phyloP scores from a whole-genome alignment of 2,329 filamentous ascomycete species.

The Beauveria caledonica region DNA sequence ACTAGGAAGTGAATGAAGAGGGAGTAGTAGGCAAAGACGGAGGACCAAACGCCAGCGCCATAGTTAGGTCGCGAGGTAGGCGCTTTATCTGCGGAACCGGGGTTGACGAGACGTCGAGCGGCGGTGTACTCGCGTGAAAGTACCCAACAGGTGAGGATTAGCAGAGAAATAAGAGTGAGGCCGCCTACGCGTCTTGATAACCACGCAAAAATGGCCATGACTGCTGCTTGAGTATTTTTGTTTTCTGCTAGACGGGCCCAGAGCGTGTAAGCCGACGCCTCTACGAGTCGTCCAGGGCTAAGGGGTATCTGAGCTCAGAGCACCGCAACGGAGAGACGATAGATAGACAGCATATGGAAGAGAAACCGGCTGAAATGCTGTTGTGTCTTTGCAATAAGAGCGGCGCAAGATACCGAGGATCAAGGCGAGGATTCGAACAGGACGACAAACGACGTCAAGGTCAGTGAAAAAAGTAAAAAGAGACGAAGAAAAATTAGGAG shows the following conservation, averaged over 20 bases:
- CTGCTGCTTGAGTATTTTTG: too few species aligned
- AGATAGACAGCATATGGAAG: too few species aligned
- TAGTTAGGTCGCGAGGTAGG: conserved; percentile 22
- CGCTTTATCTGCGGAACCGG: conserved; percentile 11
- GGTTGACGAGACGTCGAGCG: conserved; percentile 26
- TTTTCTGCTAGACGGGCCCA: not conserved
- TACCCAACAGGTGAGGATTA: conserved; percentile 46
- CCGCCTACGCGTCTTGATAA: conserved; percentile 45
- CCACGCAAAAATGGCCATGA: conserved; percentile 50
- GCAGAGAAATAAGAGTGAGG: conserved; percentile 42
- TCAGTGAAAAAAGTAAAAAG: not conserved
- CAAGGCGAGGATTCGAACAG: not conserved
- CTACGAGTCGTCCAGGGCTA: too few species aligned
- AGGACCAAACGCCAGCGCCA: conserved; percentile 42
- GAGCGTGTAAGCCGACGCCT: not conserved
- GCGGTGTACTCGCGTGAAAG: conserved; percentile 41
- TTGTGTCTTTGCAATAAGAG: too few species aligned
- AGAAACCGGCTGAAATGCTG: too few species aligned
- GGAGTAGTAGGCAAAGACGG: conserved; percentile 55
- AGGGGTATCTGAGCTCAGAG: too few species aligned
- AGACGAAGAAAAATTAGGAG: not conserved
- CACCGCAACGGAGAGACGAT: not conserved
- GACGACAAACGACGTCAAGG: not conserved
- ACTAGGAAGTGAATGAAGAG: conserved; percentile 57
- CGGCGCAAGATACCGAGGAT: too few species aligned